Base-by-base conservation (phyloP, 305 asterid species). In the Andrographis paniculata region DNA sequence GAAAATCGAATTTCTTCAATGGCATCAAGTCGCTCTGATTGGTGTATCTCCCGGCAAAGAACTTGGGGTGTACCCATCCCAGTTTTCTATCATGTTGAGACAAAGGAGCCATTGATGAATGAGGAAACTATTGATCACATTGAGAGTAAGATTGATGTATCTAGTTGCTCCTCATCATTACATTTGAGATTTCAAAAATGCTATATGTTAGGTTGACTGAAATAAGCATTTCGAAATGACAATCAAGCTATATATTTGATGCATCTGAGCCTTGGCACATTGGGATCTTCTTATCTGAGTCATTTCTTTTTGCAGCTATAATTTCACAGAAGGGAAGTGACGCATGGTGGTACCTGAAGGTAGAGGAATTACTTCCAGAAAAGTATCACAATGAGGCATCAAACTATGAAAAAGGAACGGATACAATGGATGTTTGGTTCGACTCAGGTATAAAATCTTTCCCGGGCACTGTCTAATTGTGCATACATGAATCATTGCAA, bases 51-150 rank as follows among this genome's bases (percentile, higher is more conserved):
- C 53, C 80, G 99, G 56, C 99, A 91, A 78, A 83, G 99, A 73
- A 80, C 94, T 37, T 91, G 99, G 99, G 99, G 99, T 51, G 99
- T 91, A 47, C 99, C 99, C 16, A 86, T 91, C 72, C 99, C 99
- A 6, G 95, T 86, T 31, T 91, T 91, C 68, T 91, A 91, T 74
- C 96, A 86, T 13, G 63, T 73, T 53, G 87, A 83, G 44, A 55
- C 96, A 19, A 86, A 76, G 75, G 82, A 83, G 74, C 96, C 99
- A 42, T 70, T 91, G 69, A 76, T 91, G 87, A 91, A 74, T 64
- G 92, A 70, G 67, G 92, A 80, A 67, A 91, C 95, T 38, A 68
- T 91, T 47, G 75, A 61, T 65, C 82, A 83, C 70, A 77, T 91
- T 51, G 83, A 80, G 75, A 66, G 96, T 24, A 24, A 24, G 8